Conservation (phyloP, 345 rosid genomes). For the Dovyalis caffra region DNA sequence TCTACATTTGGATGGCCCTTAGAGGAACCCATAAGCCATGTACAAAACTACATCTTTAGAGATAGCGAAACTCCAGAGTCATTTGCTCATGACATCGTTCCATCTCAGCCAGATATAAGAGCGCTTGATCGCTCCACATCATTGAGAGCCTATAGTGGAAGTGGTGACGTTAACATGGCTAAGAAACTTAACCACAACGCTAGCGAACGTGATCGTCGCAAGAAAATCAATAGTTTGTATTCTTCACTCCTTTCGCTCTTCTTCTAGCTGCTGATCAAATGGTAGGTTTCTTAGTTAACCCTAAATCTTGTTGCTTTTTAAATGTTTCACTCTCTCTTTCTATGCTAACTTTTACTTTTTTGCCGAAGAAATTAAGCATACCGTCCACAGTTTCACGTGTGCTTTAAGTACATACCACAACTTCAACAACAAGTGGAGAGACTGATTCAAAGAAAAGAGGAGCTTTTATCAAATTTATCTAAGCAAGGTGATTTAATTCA, state of each 20-base stretch:
- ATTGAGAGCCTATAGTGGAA: background rate
- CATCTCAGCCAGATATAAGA: background rate
- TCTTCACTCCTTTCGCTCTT: slow-evolving; percentile 58
- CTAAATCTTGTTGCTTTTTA: no score
- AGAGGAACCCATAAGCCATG: slow-evolving; percentile 19
- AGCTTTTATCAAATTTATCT: slow-evolving; percentile 37
- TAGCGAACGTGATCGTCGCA: slow-evolving; percentile 61
- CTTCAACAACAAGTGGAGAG: slow-evolving; percentile 40
- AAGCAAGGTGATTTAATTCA: slow-evolving; percentile 17
- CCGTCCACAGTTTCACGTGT: slow-evolving; percentile 43
- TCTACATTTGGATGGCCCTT: slow-evolving; percentile 26
- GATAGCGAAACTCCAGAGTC: background rate
- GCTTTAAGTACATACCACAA: slow-evolving; percentile 57
- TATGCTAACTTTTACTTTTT: background rate
- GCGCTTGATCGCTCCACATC: slow-evolving; percentile 19
- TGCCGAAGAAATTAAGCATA: slow-evolving; percentile 53
- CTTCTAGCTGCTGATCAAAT: slow-evolving; percentile 48
- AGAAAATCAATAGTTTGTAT: slow-evolving; percentile 53
- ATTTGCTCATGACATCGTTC: background rate
- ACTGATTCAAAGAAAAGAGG: slow-evolving; percentile 41
- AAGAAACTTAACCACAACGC: slow-evolving; percentile 80
- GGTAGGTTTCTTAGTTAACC: slow-evolving; percentile 26
- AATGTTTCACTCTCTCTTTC: no score
- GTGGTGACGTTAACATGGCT: slow-evolving; percentile 16
- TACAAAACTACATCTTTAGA: background rate